These are phyloP conservation scores for Linnemannia exigua DNA, from an alignment of 192 early-diverging fungal genomes.

Conservation along the genomic window DNA sequence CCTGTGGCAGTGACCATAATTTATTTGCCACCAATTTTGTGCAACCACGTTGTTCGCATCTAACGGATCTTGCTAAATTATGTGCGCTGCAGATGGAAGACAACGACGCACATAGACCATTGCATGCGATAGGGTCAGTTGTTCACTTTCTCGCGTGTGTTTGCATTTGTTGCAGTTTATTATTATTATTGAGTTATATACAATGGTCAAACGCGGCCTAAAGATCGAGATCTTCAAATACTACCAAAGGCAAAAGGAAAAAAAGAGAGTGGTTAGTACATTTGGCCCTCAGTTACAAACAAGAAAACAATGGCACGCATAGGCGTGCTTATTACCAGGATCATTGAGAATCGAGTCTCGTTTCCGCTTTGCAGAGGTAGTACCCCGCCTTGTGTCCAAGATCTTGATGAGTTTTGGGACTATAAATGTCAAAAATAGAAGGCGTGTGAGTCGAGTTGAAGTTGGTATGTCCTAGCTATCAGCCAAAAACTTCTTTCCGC, in stretches of 20 bases:
- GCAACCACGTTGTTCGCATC: background rate
- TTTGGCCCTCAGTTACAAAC: background rate
- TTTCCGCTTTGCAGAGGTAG: constrained; percentile 21
- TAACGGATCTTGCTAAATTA: background rate
- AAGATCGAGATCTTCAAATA: background rate
- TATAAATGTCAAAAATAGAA: background rate
- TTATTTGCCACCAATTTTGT: background rate
- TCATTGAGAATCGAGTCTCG: background rate
- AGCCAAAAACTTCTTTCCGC: background rate
- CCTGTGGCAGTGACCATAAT: background rate
- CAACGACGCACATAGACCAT: background rate
- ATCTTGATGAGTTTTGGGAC: constrained; percentile 34
- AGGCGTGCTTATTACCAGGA: background rate
- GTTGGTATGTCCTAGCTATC: background rate
- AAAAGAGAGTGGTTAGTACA: background rate
- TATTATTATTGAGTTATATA: background rate
- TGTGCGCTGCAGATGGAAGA: background rate
- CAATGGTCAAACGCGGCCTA: background rate
- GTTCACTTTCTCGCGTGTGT: background rate
- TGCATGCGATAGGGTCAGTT: background rate
- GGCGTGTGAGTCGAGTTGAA: background rate
- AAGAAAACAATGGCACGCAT: background rate
- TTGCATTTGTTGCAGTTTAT: background rate
- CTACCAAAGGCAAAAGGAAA: background rate
- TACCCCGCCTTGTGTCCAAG: constrained; percentile 17